phyloP scores from a whole-genome alignment of 2,329 filamentous ascomycete genomes.

The Pseudodiploospora longispora region DNA sequence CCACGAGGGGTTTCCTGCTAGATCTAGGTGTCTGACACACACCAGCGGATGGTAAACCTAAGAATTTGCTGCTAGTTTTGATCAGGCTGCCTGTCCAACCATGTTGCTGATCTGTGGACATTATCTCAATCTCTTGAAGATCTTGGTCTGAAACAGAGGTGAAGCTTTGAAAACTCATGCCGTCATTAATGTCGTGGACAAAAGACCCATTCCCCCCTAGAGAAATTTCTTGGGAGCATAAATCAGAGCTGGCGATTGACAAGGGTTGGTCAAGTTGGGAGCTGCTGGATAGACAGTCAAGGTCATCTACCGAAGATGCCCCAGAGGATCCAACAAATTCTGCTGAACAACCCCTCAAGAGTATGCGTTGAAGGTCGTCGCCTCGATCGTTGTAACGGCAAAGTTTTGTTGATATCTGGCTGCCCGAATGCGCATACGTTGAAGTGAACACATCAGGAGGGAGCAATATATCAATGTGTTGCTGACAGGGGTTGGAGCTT shows the following conservation, averaged over 20 bases:
- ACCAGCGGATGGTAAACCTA: no score
- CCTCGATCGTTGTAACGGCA: slow-evolving; percentile 8
- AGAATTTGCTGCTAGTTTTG: no score
- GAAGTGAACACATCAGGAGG: no score
- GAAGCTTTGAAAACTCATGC: no score
- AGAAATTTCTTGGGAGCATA: slow-evolving; percentile 21
- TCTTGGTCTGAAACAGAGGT: not conserved
- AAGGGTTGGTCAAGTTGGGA: slow-evolving; percentile 19
- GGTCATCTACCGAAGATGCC: slow-evolving; percentile 27
- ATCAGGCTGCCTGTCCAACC: no score
- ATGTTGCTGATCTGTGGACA: no score
- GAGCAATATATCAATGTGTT: slow-evolving; percentile 21
- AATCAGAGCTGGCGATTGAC: slow-evolving; percentile 19
- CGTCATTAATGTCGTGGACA: not conserved
- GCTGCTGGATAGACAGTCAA: slow-evolving; percentile 28
- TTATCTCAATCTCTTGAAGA: not conserved
- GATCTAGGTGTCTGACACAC: no score
- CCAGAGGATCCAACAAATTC: slow-evolving; percentile 27
- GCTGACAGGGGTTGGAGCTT: slow-evolving; percentile 26
- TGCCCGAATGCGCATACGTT: no score
- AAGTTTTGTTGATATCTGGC: no score
- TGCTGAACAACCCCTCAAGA: slow-evolving; percentile 11
- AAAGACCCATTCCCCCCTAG: slow-evolving; percentile 9
- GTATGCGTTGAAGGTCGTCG: slow-evolving; percentile 16
- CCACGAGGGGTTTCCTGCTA: no score